A percentile compares a stretch with the other conserved stretches of the same genome.
These are phyloP conservation scores for Neoboletus subvelutipes DNA, from an alignment of 768 basidiomycete genomes.

Conservation along the genomic window DNA sequence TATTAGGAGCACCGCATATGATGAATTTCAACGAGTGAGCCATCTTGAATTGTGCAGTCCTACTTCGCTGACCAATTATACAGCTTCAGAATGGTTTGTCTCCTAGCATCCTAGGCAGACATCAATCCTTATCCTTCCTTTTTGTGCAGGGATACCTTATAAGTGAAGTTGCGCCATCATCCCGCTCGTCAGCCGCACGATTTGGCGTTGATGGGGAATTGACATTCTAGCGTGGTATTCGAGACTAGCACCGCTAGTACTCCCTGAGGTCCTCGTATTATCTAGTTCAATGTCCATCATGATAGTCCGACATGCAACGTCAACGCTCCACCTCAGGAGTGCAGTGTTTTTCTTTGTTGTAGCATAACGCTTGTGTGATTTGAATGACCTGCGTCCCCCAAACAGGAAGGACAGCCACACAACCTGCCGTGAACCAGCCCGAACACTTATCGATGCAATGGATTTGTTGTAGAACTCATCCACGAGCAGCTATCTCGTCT, in stretches of 20 bases:
- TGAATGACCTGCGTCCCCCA: slow-evolving; percentile 4
- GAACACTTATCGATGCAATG: slow-evolving; percentile 6
- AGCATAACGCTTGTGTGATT: not conserved
- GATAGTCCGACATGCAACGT: not conserved
- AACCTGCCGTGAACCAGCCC: not conserved
- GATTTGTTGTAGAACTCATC: not conserved
- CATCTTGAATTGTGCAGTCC: not conserved
- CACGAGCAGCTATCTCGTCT: not conserved
- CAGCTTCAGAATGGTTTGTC: slow-evolving; percentile 50
- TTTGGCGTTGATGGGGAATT: not conserved
- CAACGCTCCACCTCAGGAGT: not conserved
- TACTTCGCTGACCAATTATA: slow-evolving; percentile 5
- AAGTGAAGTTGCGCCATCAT: slow-evolving; percentile 14
- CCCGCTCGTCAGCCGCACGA: not conserved
- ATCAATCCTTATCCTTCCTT: not conserved
- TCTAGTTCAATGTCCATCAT: not conserved
- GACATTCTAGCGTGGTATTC: not conserved
- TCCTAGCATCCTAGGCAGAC: not conserved
- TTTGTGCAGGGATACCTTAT: slow-evolving; percentile 30
- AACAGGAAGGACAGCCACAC: slow-evolving; percentile 4
- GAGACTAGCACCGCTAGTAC: not conserved
- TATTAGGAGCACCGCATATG: slow-evolving; percentile 88
- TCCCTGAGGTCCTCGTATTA: not conserved
- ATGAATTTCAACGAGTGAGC: slow-evolving; percentile 89
- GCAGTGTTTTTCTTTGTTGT: not conserved